Evolutionary conservation across 225 moss, liverwort and hornwort genomes (phyloP).

Genomic region (Asterella californica): DNA sequence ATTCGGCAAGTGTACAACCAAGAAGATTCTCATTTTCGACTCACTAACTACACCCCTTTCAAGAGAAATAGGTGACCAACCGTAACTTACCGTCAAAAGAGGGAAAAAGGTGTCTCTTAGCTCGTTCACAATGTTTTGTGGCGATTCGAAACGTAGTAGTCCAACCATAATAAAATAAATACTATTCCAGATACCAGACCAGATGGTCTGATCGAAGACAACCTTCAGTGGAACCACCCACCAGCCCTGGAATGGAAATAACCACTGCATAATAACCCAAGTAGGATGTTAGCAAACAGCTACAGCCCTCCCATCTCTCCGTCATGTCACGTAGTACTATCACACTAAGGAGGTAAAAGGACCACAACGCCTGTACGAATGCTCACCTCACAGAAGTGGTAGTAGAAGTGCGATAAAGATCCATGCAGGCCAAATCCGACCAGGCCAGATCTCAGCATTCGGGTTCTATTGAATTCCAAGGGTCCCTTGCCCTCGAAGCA

Average conservation of each 20-base stretch:
- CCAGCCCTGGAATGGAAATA: constrained; percentile 93
- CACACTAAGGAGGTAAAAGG: no score
- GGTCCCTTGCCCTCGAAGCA: constrained; percentile 74
- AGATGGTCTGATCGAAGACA: constrained; percentile 73
- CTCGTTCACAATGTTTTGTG: constrained; percentile 55
- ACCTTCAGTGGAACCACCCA: constrained; percentile 90
- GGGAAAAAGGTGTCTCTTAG: constrained; percentile 62
- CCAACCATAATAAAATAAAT: constrained; percentile 68
- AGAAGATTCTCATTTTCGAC: no score
- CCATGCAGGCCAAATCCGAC: constrained; percentile 94
- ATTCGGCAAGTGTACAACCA: no score
- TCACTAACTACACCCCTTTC: no score
- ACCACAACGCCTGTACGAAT: neutral
- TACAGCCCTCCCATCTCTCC: neutral
- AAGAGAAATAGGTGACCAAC: neutral
- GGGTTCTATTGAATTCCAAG: constrained; percentile 70
- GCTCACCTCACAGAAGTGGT: constrained; percentile 83
- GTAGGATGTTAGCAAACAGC: neutral
- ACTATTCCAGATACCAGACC: constrained; percentile 88
- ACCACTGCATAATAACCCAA: constrained; percentile 54
- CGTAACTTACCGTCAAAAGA: constrained; percentile 48
- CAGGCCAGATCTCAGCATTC: constrained; percentile 78
- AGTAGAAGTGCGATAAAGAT: constrained; percentile 88
- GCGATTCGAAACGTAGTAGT: constrained; percentile 69
- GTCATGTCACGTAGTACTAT: neutral